Base-by-base conservation (phyloP, 2,329 filamentous ascomycete species). In the Fusarium austroafricanum region DNA sequence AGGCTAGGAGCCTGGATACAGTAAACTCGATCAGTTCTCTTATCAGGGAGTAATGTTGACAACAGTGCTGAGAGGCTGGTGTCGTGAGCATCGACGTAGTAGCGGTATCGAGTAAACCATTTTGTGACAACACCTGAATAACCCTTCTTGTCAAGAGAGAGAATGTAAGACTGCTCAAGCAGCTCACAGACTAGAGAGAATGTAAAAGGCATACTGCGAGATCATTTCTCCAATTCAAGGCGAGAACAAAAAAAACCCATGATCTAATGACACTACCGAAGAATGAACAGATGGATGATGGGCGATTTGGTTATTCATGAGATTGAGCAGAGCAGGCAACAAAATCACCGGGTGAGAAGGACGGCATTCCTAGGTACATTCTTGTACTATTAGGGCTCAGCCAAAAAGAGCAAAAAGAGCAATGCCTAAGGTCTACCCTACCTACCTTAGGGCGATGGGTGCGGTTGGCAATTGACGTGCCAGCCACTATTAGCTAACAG, bases 21-120 rank as follows among this genome's bases (percentile, higher is more conserved):
- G 75, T 94, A 97, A 3, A 95, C 91, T 28, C 93, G 87, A 74
- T 97, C 93, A 4, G 88, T 89, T 53, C 93, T 85, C 67, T 86
- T 89, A 65, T 94, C 90, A 0, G 94, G 93, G 0, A 96, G 85
- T 1, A 97, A 79, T 4, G 90, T 89, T 2, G 92, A 94, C 0
- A 97, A 81, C 2, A 97, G 79, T 4, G 92, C 90, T 2, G 87
- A 80, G 2, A 84, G 81, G 71, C 89, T 81, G 2, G 86, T 87
- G 28, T 85, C 82, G 10, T 86, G 79, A 0, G 83, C 81, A 73
- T 89, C 80, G 17, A 97, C 83, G 2, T 79, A 78, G 17, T 78
- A 77, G 7, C 86, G 86, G 75, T 97, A 86, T 2, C 82, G 79
- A 15, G 76, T 75, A 77, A 96, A 96, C 94, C 94, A 97, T 28